These are phyloP conservation scores for Carallia pectinifolia DNA, from an alignment of 345 rosid species.

Conservation along the genomic window DNA sequence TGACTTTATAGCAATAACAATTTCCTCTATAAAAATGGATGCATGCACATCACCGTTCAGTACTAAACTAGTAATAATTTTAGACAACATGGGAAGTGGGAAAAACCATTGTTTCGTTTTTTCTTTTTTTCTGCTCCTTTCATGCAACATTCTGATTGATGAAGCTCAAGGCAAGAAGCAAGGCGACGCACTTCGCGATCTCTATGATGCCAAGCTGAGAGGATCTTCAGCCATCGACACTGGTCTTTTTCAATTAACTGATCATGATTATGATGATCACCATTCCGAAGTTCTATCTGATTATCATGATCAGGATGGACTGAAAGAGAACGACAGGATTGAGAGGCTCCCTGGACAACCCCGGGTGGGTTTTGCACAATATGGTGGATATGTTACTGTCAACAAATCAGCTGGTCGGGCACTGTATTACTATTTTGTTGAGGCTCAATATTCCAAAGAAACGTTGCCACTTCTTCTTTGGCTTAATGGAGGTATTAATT, in stretches of 20 bases:
- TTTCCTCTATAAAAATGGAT: not conserved
- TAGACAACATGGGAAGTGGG: slow-evolving; percentile 18
- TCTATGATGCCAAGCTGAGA: slow-evolving; percentile 27
- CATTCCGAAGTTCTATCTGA: not conserved
- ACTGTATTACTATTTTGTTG: slow-evolving; percentile 64
- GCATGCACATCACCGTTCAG: not conserved
- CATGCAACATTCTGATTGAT: not conserved
- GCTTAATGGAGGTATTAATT: slow-evolving; percentile 75
- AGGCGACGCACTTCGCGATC: slow-evolving; percentile 21
- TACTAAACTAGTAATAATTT: too few relatives aligned
- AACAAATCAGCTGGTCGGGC: slow-evolving; percentile 58
- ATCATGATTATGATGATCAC: not conserved
- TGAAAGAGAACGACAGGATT: slow-evolving; percentile 54
- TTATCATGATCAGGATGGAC: slow-evolving; percentile 21
- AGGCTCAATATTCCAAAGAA: slow-evolving; percentile 40
- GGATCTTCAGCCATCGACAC: slow-evolving; percentile 25
- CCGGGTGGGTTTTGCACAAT: slow-evolving; percentile 45
- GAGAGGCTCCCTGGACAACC: slow-evolving; percentile 66
- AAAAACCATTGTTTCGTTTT: slow-evolving; percentile 6
- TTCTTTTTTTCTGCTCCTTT: slow-evolving; percentile 13
- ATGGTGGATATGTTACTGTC: slow-evolving; percentile 66
- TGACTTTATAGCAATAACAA: not conserved
- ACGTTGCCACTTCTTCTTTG: slow-evolving; percentile 81
- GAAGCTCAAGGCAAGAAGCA: slow-evolving; percentile 32
- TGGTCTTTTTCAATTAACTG: slow-evolving; percentile 13